Conservation (phyloP, 2,329 filamentous ascomycete genomes). For the Fusarium camptoceras region DNA sequence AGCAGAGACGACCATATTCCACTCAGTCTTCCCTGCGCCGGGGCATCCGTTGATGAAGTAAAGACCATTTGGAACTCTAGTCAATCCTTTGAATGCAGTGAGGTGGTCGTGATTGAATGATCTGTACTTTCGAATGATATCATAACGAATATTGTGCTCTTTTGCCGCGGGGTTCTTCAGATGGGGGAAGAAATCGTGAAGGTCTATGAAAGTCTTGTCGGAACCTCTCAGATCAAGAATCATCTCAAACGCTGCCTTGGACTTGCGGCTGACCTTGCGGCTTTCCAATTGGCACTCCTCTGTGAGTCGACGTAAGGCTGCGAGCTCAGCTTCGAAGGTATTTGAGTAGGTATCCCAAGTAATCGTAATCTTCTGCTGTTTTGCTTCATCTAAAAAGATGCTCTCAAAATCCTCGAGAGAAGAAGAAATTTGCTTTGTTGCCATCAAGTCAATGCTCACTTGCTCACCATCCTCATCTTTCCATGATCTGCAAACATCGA, state of each 20-base stretch:
- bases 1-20: slow-evolving; percentile 57
- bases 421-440: slow-evolving; percentile 72
- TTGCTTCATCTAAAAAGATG: slow-evolving; percentile 29
- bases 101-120: slow-evolving; percentile 55
- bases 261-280: slow-evolving; percentile 14
- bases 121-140: slow-evolving; percentile 47
- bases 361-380: slow-evolving; percentile 44
- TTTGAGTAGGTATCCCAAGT: slow-evolving; percentile 44
- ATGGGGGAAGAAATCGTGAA: slow-evolving; percentile 50
- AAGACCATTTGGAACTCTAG: slow-evolving; percentile 56
- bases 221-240: slow-evolving; percentile 48
- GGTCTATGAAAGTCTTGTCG: slow-evolving; percentile 39
- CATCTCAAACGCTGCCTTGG: slow-evolving; percentile 49
- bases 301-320: slow-evolving; percentile 46
- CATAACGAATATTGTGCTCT: slow-evolving; percentile 37
- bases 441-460: slow-evolving; percentile 64
- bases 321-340: slow-evolving; percentile 52
- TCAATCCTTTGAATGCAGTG: slow-evolving; percentile 51
- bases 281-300: slow-evolving; percentile 34
- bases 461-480: slow-evolving; percentile 39
- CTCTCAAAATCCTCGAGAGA: slow-evolving; percentile 31
- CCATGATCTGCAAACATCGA: slow-evolving; percentile 51
- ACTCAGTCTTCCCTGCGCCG: slow-evolving; percentile 61
- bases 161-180: slow-evolving; percentile 46
- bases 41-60: slow-evolving; percentile 61